Evolutionary conservation across 169 alveolate genomes (phyloP).

Genomic region (Plasmodium vivax): DNA sequence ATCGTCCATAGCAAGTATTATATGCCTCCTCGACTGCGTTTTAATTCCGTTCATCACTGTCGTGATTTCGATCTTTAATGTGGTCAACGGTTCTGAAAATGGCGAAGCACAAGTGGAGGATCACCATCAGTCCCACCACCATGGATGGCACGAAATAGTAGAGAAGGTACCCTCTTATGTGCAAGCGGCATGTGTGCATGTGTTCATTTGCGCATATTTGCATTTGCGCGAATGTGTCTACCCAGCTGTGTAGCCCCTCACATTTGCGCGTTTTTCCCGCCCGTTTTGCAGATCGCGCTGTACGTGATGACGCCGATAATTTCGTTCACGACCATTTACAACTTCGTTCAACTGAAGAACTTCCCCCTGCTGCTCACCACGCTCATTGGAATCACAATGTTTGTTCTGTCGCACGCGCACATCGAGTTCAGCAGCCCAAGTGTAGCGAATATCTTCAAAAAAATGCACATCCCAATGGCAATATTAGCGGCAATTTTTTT

Average conservation of each 20-base stretch:
- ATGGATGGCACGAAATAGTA: conserved; percentile 18
- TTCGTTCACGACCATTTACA: conserved; percentile 16
- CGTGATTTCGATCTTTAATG: conserved; percentile 24
- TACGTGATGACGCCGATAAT: conserved; percentile 54
- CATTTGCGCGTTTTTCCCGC: not conserved
- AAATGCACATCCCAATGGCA: conserved; percentile 15
- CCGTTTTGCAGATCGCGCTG: conserved; percentile 22
- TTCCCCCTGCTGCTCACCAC: conserved; percentile 11
- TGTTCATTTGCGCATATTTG: not conserved
- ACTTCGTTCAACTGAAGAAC: conserved; percentile 33
- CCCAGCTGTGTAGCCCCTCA: not conserved
- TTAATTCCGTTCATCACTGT: conserved; percentile 33
- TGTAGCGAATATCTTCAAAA: not conserved
- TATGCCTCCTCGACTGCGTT: conserved; percentile 62
- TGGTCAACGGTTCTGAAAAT: not conserved
- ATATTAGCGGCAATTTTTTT: conserved; percentile 2
- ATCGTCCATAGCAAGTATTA: conserved; percentile 44
- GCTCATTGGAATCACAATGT: conserved; percentile 23
- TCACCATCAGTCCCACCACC: not conserved
- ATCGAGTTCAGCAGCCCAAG: not conserved
- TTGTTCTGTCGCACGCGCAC: conserved; percentile 50
- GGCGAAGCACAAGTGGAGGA: not conserved
- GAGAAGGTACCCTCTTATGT: not conserved
- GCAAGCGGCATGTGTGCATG: not conserved
- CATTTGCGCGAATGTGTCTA: not conserved